Evolutionary conservation across 1,284 basidiomycete genomes (phyloP).

Genomic region (Ustilago shanxiensis): DNA sequence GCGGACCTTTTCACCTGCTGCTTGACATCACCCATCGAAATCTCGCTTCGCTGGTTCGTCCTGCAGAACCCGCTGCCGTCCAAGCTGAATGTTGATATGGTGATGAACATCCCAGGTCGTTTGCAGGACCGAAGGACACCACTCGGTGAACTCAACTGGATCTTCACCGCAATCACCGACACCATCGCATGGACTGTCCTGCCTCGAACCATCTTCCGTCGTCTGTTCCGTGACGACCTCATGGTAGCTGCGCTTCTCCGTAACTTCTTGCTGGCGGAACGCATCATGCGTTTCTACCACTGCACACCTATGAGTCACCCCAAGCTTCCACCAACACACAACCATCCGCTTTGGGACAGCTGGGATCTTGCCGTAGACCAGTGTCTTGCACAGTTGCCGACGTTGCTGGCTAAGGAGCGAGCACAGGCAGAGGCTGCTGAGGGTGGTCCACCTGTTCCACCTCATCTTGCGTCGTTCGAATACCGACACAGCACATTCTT

Average conservation of each 20-base stretch:
- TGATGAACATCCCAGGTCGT: constrained; percentile 94
- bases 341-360: constrained; percentile 93
- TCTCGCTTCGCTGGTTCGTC: constrained; percentile 92
- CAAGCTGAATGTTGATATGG: constrained; percentile 81
- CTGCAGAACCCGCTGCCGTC: constrained; percentile 82
- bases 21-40: constrained; percentile 97
- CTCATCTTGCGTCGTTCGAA: constrained; percentile 70
- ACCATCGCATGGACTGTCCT: constrained; percentile 99
- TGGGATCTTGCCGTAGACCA: constrained; percentile 98
- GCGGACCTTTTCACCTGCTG: constrained; percentile 98
- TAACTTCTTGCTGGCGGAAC: constrained; percentile 94
- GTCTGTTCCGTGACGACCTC: constrained; percentile 93
- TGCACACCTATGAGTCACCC: constrained; percentile 96
- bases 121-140: constrained; percentile 96
- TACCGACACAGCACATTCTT: constrained; percentile 96
- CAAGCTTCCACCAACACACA: constrained; percentile 90
- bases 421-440: constrained; percentile 71
- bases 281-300: constrained; percentile 98
- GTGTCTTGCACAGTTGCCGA: constrained; percentile 91
- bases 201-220: constrained; percentile 90
- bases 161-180: constrained; percentile 98
- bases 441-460: constrained; percentile 67
- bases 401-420: constrained; percentile 80
- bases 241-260: constrained; percentile 95
- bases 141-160: constrained; percentile 98